phyloP scores from a whole-genome alignment of 2,329 filamentous ascomycete species.

The Phaeosphaeria sp. region DNA sequence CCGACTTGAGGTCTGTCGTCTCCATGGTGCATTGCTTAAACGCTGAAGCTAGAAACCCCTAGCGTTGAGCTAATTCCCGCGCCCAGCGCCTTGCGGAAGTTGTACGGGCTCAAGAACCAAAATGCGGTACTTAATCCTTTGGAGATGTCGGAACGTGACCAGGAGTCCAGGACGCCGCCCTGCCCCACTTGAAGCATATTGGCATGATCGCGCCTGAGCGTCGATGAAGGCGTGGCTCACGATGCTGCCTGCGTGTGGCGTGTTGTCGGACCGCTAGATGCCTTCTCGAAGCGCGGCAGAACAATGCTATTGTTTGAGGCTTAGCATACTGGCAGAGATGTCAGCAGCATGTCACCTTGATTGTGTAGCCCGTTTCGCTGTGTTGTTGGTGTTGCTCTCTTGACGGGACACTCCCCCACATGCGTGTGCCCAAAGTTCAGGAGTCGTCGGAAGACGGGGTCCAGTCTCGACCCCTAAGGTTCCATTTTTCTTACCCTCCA shows the following conservation, averaged over 20 bases:
- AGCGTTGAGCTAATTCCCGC: background rate
- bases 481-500: conserved; percentile 3
- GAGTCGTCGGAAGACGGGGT: background rate
- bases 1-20: background rate
- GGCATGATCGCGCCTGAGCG: background rate
- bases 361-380: background rate
- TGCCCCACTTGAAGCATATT: background rate
- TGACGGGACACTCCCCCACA: background rate
- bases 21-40: background rate
- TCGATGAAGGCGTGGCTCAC: background rate
- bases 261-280: background rate
- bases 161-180: background rate
- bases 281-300: background rate
- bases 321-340: background rate
- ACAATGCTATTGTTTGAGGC: background rate
- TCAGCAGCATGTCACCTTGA: background rate
- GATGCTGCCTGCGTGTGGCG: background rate
- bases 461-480: conserved; percentile 1
- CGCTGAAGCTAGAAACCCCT: background rate
- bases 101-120: background rate
- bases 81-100: background rate
- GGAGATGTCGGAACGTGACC: background rate
- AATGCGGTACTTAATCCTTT: background rate
- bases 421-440: background rate
- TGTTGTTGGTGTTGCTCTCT: background rate